phyloP scores from a whole-genome alignment of 805 yeast species.

The Alloascoidea africana region DNA sequence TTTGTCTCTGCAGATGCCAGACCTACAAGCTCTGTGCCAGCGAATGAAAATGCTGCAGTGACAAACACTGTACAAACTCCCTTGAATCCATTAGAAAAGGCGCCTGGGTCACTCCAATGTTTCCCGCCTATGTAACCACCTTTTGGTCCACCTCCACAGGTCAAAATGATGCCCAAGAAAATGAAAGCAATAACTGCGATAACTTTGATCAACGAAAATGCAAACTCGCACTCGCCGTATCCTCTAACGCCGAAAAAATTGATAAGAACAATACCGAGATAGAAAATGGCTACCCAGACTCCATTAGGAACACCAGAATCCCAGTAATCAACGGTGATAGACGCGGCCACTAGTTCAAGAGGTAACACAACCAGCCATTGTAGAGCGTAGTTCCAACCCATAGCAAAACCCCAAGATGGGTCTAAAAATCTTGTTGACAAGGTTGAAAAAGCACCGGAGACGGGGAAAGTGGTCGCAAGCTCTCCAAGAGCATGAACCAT shows the following conservation, averaged over 20 bases:
- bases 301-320: conserved; percentile 29
- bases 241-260: conserved; percentile 37
- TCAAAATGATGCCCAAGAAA: conserved; percentile 36
- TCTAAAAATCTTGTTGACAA: conserved; percentile 30
- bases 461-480: conserved; percentile 37
- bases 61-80: conserved; percentile 40
- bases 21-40: conserved; percentile 53
- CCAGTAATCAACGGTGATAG: conserved; percentile 28
- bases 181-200: conserved; percentile 44
- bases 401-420: conserved; percentile 31
- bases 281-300: conserved; percentile 33
- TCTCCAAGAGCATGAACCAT: conserved; percentile 42
- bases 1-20: conserved; percentile 58
- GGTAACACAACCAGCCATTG: conserved; percentile 33
- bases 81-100: conserved; percentile 42
- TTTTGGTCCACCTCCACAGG: conserved; percentile 38
- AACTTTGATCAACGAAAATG: conserved; percentile 40
- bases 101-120: conserved; percentile 51
- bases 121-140: conserved; percentile 33
- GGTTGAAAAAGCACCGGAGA: conserved; percentile 34
- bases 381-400: conserved; percentile 31
- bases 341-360: conserved; percentile 30
- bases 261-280: conserved; percentile 28
- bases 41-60: conserved; percentile 53
- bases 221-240: conserved; percentile 50